Evolutionary conservation across 2,329 filamentous ascomycete species (phyloP).

Genomic region (Fusarium floridanum): DNA sequence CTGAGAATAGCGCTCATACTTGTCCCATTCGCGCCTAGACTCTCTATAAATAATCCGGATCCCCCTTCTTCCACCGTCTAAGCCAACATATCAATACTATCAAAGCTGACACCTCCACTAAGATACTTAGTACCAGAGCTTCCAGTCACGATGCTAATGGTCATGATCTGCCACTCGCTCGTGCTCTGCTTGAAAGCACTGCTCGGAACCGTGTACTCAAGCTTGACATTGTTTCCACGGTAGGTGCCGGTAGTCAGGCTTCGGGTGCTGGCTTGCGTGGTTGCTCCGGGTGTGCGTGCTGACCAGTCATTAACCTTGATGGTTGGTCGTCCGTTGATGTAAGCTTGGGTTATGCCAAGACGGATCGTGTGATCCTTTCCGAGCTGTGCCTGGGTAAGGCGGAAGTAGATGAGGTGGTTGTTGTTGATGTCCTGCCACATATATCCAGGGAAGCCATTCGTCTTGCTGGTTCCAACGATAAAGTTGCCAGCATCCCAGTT

Average conservation of each 20-base stretch:
- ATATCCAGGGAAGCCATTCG: conserved; percentile 55
- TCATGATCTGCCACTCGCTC: conserved; percentile 47
- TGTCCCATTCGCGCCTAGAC: neutral
- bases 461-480: conserved; percentile 52
- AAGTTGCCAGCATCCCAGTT: conserved; percentile 50
- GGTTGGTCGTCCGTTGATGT: conserved; percentile 48
- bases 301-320: conserved; percentile 50
- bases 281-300: conserved; percentile 43
- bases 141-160: conserved; percentile 48
- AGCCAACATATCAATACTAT: conserved; percentile 45
- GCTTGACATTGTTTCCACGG: conserved; percentile 48
- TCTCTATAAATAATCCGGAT: neutral
- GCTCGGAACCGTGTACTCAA: conserved; percentile 46
- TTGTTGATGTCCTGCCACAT: conserved; percentile 59
- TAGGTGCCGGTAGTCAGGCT: conserved; percentile 52
- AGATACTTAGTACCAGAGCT: conserved; percentile 45
- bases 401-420: conserved; percentile 57
- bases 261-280: conserved; percentile 47
- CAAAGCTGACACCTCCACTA: conserved; percentile 48
- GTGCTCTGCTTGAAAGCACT: conserved; percentile 47
- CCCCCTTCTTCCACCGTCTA: neutral
- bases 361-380: conserved; percentile 44
- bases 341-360: conserved; percentile 50
- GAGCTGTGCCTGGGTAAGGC: conserved; percentile 46
- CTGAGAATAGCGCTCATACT: neutral